These are phyloP conservation scores for Eucalyptus rudis DNA, from an alignment of 345 rosid genomes.

Conservation along the genomic window DNA sequence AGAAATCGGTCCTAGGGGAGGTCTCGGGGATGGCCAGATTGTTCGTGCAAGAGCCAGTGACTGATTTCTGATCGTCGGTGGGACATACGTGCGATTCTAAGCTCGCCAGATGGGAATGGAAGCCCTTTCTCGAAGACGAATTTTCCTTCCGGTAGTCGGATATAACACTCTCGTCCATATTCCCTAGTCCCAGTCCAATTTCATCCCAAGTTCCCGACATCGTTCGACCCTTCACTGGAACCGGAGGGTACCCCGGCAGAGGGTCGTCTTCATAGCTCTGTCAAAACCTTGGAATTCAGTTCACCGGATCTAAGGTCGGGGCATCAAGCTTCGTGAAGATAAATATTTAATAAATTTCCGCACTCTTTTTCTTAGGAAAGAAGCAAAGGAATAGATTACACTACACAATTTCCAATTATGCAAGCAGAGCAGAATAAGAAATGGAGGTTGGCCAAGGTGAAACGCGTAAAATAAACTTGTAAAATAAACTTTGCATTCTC, in stretches of 20 bases:
- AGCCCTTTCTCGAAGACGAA: constrained; percentile 45
- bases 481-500: not conserved
- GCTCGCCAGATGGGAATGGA: constrained; percentile 13
- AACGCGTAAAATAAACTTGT: not conserved
- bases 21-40: constrained; percentile 17
- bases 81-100: constrained; percentile 40
- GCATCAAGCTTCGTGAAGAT: not conserved
- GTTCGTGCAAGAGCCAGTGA: constrained; percentile 26
- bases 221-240: constrained; percentile 23
- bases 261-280: constrained; percentile 90
- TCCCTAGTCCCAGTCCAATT: constrained; percentile 32
- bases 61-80: constrained; percentile 39
- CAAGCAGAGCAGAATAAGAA: not conserved
- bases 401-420: not conserved
- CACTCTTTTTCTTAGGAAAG: not conserved
- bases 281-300: not conserved
- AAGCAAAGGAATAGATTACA: not conserved
- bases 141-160: constrained; percentile 47
- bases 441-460: not conserved
- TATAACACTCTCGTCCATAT: constrained; percentile 19
- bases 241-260: constrained; percentile 27
- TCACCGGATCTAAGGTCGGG: not conserved
- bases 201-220: constrained; percentile 72
- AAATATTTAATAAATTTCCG: not conserved
- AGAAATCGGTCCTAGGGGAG: constrained; percentile 31